phyloP scores from a whole-genome alignment of 2,329 filamentous ascomycete species.

The Arthrobotrys sphaeroides region DNA sequence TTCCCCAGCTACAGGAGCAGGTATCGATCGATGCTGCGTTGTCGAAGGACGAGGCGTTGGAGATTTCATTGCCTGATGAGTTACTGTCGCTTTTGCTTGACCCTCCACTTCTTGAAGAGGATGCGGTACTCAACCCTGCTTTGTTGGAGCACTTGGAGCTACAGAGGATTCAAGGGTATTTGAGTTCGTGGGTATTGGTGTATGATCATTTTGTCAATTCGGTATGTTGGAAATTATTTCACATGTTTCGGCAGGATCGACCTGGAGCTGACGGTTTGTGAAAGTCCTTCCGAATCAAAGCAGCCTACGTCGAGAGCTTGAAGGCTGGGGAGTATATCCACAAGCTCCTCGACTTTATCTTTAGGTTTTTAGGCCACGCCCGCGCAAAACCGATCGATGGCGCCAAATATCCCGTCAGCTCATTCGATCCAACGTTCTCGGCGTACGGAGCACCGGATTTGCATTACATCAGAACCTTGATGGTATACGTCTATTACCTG shows the following conservation, averaged over 20 bases:
- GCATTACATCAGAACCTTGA: constrained; percentile 76
- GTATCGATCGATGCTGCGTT: constrained; percentile 77
- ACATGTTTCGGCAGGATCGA: constrained; percentile 56
- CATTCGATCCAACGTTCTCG: constrained; percentile 66
- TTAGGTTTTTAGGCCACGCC: constrained; percentile 84
- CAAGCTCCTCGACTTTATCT: constrained; percentile 78
- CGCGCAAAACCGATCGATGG: constrained; percentile 75
- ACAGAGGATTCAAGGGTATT: constrained; percentile 76
- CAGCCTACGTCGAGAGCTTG: constrained; percentile 80
- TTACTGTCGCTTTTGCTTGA: constrained; percentile 84
- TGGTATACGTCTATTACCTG: constrained; percentile 79
- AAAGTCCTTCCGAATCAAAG: constrained; percentile 79
- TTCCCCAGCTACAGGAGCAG: constrained; percentile 81
- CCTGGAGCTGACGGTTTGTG: background rate
- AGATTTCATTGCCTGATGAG: constrained; percentile 81
- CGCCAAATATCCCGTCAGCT: constrained; percentile 75
- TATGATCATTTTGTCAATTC: constrained; percentile 84
- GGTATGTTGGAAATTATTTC: constrained; percentile 62
- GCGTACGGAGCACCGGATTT: constrained; percentile 68
- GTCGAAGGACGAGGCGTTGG: constrained; percentile 62
- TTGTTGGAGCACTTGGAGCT: constrained; percentile 74
- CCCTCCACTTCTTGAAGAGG: constrained; percentile 68
- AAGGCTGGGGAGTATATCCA: constrained; percentile 76
- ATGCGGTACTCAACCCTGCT: constrained; percentile 68
- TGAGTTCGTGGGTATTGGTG: constrained; percentile 87